A percentile compares a stretch with the other conserved stretches of the same genome.
Evolutionary conservation across 495 filamentous ascomycete species (phyloP).

Genomic region (Apiosordaria backusii): DNA sequence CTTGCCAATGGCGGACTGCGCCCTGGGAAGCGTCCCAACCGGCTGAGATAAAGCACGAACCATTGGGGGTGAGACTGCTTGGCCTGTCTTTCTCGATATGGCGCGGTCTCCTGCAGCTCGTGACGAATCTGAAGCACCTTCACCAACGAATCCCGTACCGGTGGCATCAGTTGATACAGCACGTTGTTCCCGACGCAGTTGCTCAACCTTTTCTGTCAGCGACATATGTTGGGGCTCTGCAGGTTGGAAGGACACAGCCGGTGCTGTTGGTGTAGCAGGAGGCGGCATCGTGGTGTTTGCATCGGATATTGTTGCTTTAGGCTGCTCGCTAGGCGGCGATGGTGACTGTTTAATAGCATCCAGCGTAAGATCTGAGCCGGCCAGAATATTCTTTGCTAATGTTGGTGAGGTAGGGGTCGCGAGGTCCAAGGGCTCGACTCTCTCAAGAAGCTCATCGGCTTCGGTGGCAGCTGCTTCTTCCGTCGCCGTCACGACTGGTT

Average conservation of each 20-base stretch:
- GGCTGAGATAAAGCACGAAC: constrained; percentile 71
- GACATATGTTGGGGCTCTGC: constrained; percentile 25
- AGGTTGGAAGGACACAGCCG: neutral
- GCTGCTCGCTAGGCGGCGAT: neutral
- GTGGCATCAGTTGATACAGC: constrained; percentile 26
- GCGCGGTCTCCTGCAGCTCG: constrained; percentile 37
- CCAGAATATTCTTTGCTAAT: constrained; percentile 10
- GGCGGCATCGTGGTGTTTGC: neutral
- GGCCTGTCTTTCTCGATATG: constrained; percentile 39
- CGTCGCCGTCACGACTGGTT: constrained; percentile 14
- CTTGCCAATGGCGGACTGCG: constrained; percentile 33
- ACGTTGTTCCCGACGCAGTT: constrained; percentile 44
- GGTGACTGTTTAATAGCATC: constrained; percentile 16
- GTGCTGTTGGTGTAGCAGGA: neutral
- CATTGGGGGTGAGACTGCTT: constrained; percentile 60
- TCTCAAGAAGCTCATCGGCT: constrained; percentile 41
- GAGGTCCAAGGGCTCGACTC: constrained; percentile 68
- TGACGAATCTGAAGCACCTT: constrained; percentile 11
- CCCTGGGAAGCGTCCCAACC: constrained; percentile 32
- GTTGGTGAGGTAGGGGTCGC: constrained; percentile 49
- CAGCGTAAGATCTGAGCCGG: constrained; percentile 13
- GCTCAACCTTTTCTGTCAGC: constrained; percentile 49
- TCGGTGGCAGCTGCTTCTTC: constrained; percentile 17
- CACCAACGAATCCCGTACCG: constrained; percentile 18
- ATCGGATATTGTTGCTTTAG: neutral